Base-by-base conservation (phyloP, 1,284 basidiomycete genomes). In the Phylloboletellus chloephorus region DNA sequence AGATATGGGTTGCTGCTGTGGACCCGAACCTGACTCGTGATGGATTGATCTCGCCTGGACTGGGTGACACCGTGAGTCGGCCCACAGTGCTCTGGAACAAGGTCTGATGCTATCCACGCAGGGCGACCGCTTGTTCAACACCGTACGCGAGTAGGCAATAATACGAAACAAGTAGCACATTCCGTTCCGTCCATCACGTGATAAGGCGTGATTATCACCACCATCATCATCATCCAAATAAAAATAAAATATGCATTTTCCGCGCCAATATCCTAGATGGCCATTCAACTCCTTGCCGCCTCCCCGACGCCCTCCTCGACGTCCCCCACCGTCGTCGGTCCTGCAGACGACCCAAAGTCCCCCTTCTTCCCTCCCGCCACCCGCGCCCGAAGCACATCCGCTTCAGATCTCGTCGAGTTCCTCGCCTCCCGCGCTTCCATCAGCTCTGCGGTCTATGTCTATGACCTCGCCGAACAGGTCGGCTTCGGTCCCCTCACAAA, bases 1-100 rank as follows among this genome's bases (percentile, higher is more conserved):
- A 93, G 86, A 82, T 95, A 37, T 93, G 82, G 80, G 82, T 82
- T 25, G 88, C 86, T 17, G 87, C 78, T 1, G 74, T 94, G 3
- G 91, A 96, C 58, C 66, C 80, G 15, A 60, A 72, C 3, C 63
- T 95, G 50, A 92, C 88, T 1, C 43, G 52, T 0, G 72, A 85
- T 29, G 92, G 91, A 7, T 70, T 90, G 47, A 86, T 95, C 47
- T 75, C 69, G 12, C 91, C 92, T 7, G 92, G 91, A n/a, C 69
- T 94, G 31, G 92, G 91, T 4, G 90, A 94, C 60, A 80, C 88
- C 28, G 88, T 88, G 54, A 61, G 82, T 67, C n/a, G n/a, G 30
- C 16, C 20, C 4, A 17, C 5, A 43, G 15, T 9, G 19, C n/a
- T 7, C 9, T 38, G 21, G 17, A 33, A 4, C 4, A 24, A 29